Evolutionary conservation across 208 protist species (phyloP), one percentile per base, ranked within the genome.

Genomic region (Tetramitus jugosus): DNA sequence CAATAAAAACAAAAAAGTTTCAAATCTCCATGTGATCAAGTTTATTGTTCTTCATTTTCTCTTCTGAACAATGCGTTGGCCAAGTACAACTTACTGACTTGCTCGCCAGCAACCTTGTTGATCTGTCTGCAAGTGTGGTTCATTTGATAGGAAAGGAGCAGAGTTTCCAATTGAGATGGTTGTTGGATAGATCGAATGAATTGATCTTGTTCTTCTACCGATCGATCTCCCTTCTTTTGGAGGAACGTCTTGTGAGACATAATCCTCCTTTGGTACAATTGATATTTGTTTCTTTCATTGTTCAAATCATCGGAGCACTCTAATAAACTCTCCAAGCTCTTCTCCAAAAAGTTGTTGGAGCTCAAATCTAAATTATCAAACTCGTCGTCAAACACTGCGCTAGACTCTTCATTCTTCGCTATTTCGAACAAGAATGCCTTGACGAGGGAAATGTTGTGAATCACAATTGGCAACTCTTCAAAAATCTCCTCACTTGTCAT

Each of bases 151-250:
- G 39, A 23, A 42, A 71, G 26, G 39, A 71, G 43, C 23, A 71
- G 35, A 33, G 26, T 29, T 49, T 45, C 10, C 0, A 71, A 13
- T 49, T 71, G 65, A 31, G 43, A 8, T n/a, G 65, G 65, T 71
- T 71, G 65, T n/a, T 42, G 39, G 17, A 71, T n/a, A 49, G 39
- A 49, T n/a, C 49, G 43, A 7, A 71, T 31, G 6, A 33, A 20
- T 35, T 49, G 49, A 29, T 71, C 65, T 71, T 71, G 65, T 49
- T 71, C 65, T 42, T 71, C 65, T 71, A 29, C n/a, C 20, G 65
- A 35, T 33, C 17, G 43, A 26, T 71, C 65, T 40, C 49, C 49
- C 65, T 71, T 71, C 39, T 71, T 71, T 8, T 35, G n/a, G 6
- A 69, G 4, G 17, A 37, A 52, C 49, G 43, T 35, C 29, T 71